phyloP scores from a whole-genome alignment of 225 moss, liverwort and hornwort genomes.

The Anthoceros angustus region DNA sequence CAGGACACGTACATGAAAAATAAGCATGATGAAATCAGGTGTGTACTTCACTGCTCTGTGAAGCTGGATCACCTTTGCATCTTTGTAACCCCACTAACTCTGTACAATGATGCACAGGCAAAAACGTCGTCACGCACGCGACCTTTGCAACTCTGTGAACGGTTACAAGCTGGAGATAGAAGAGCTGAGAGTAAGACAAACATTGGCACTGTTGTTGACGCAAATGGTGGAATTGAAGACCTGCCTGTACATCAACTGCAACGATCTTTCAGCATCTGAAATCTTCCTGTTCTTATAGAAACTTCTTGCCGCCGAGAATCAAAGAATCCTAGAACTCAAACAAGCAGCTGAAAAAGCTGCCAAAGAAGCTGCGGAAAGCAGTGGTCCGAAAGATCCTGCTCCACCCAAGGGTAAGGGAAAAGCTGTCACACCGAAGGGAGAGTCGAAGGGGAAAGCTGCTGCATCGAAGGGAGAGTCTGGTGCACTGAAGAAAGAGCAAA shows the following conservation, averaged over 20 bases:
- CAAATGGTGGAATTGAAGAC: not conserved
- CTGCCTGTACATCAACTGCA: not conserved
- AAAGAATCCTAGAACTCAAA: too few relatives aligned
- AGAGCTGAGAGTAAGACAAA: not conserved
- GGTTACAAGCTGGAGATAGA: conserved; percentile 3
- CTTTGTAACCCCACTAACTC: not conserved
- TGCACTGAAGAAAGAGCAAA: too few relatives aligned
- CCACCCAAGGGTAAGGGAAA: not conserved
- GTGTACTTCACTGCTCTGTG: conserved; percentile 2
- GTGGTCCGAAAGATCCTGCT: not conserved
- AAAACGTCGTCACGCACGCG: not conserved
- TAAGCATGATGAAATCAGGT: conserved; percentile 3
- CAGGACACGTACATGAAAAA: not conserved
- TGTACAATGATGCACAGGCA: not conserved
- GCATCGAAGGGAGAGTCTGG: too few relatives aligned
- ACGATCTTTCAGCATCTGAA: not conserved
- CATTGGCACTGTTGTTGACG: not conserved
- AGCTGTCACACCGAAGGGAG: not conserved
- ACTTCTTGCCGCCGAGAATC: not conserved
- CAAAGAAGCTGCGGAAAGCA: not conserved
- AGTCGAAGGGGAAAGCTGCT: not conserved
- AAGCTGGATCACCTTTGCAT: not conserved
- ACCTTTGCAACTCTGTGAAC: not conserved
- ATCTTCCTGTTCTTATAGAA: not conserved
- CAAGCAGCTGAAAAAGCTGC: not conserved